These are phyloP conservation scores for Xylaria acuta DNA, from an alignment of 495 filamentous ascomycete species.

Conservation along the genomic window DNA sequence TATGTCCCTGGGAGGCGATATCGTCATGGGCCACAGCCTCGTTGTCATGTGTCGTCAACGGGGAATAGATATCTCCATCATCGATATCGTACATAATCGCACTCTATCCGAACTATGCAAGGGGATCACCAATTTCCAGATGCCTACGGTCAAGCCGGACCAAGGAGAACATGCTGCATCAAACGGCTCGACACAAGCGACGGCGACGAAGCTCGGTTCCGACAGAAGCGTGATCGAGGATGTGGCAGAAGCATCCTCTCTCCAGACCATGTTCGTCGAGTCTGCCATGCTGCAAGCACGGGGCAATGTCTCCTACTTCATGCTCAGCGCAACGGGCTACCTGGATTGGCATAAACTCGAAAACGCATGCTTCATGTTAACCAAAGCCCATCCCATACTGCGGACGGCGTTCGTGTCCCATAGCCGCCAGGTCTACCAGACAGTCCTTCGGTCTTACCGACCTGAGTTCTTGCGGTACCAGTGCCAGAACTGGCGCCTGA, in stretches of 20 bases:
- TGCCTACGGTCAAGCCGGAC: constrained; percentile 37
- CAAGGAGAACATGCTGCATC: constrained; percentile 19
- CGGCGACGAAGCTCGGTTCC: constrained; percentile 46
- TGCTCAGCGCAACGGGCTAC: constrained; percentile 49
- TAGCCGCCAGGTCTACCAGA: constrained; percentile 52
- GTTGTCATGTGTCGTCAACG: constrained; percentile 47
- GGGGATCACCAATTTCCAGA: constrained; percentile 32
- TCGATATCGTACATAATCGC: constrained; percentile 44
- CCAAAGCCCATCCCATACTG: constrained; percentile 50
- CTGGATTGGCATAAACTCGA: constrained; percentile 52
- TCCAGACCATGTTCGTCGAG: constrained; percentile 54
- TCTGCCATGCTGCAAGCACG: constrained; percentile 50
- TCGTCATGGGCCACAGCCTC: constrained; percentile 48
- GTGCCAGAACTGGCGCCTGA: constrained; percentile 51
- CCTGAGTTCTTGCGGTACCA: constrained; percentile 50
- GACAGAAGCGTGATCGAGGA: constrained; percentile 47
- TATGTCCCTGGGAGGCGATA: constrained; percentile 52
- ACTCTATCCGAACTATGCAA: constrained; percentile 50
- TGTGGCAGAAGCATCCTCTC: constrained; percentile 49
- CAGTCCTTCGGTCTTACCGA: constrained; percentile 46
- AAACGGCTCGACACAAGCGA: constrained; percentile 28
- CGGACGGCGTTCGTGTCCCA: constrained; percentile 53
- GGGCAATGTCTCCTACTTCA: constrained; percentile 52
- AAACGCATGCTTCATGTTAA: constrained; percentile 47
- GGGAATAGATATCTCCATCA: constrained; percentile 45